phyloP scores from a whole-genome alignment of 2,329 filamentous ascomycete genomes.

The Trichoderma sp. region DNA sequence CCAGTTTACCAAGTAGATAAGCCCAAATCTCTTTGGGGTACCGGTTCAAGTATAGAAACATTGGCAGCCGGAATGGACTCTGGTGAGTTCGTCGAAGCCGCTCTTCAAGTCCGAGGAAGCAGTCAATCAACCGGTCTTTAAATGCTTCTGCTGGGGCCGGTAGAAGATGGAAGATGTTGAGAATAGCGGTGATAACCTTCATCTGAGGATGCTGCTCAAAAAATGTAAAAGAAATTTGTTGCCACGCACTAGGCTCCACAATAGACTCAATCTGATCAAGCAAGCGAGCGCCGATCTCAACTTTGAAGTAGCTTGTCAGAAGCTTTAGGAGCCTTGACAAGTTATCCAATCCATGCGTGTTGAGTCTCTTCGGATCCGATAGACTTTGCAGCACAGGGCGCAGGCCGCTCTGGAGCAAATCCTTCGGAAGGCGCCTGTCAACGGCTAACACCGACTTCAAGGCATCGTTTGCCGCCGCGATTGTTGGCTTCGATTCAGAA shows the following conservation, averaged over 20 bases:
- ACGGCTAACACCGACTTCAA: slow-evolving; percentile 83
- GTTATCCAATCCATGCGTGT: slow-evolving; percentile 84
- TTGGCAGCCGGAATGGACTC: slow-evolving; percentile 84
- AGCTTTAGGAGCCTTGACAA: slow-evolving; percentile 84
- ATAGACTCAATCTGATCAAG: slow-evolving; percentile 91
- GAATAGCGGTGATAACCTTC: slow-evolving; percentile 90
- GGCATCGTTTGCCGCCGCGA: slow-evolving; percentile 88
- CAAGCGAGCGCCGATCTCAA: slow-evolving; percentile 91
- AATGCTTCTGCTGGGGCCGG: slow-evolving; percentile 87
- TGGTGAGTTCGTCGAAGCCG: slow-evolving; percentile 81
- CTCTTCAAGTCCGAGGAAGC: slow-evolving; percentile 83
- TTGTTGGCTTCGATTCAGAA: slow-evolving; percentile 85
- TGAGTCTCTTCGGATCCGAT: slow-evolving; percentile 87
- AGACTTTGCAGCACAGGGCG: slow-evolving; percentile 95
- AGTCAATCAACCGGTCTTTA: slow-evolving; percentile 84
- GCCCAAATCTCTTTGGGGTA: slow-evolving; percentile 86
- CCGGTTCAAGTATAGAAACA: slow-evolving; percentile 90
- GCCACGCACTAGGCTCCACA: slow-evolving; percentile 73
- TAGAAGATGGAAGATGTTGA: slow-evolving; percentile 96
- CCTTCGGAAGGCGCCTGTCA: slow-evolving; percentile 89
- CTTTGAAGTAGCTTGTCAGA: slow-evolving; percentile 97
- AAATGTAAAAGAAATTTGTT: slow-evolving; percentile 90
- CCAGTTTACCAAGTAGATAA: slow-evolving; percentile 73
- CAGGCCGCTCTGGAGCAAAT: slow-evolving; percentile 88
- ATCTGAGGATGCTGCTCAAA: slow-evolving; percentile 91